Percentiles rank a stretch among this genome's conserved stretches.
Evolutionary conservation across 108 stramenopile genomes (phyloP).

Genomic region (Parietichytrium sp.): DNA sequence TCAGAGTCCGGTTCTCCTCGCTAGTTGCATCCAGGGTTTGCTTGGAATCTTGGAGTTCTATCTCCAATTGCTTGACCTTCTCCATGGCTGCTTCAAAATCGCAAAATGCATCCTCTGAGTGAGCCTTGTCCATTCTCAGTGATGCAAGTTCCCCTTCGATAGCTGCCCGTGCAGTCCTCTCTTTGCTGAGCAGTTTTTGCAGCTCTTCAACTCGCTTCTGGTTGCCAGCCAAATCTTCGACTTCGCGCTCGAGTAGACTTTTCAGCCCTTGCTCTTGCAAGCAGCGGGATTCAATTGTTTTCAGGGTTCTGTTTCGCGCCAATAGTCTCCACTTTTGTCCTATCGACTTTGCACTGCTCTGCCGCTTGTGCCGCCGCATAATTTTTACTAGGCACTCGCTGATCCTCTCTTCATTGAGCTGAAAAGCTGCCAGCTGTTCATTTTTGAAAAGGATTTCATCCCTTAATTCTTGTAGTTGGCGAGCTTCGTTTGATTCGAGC

Average conservation of each 20-base stretch:
- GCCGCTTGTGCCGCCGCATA: no score
- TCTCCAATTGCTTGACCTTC: not conserved
- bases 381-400: no score
- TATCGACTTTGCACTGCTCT: no score
- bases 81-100: slow-evolving; percentile 10
- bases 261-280: no score
- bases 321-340: no score
- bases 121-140: not conserved
- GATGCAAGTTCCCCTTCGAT: slow-evolving; percentile 32
- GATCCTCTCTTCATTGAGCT: no score
- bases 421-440: no score
- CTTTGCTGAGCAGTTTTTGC: not conserved
- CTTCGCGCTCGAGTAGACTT: not conserved
- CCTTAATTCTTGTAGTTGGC: no score
- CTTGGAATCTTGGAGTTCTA: not conserved
- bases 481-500: no score
- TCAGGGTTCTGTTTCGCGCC: no score
- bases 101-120: not conserved
- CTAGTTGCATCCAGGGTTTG: not conserved
- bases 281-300: no score
- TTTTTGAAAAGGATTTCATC: no score
- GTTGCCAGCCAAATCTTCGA: not conserved
- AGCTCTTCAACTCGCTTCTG: not conserved
- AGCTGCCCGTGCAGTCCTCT: not conserved
- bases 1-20: not conserved